phyloP scores from a whole-genome alignment of 2,329 filamentous ascomycete species.

The Claviceps capensis region DNA sequence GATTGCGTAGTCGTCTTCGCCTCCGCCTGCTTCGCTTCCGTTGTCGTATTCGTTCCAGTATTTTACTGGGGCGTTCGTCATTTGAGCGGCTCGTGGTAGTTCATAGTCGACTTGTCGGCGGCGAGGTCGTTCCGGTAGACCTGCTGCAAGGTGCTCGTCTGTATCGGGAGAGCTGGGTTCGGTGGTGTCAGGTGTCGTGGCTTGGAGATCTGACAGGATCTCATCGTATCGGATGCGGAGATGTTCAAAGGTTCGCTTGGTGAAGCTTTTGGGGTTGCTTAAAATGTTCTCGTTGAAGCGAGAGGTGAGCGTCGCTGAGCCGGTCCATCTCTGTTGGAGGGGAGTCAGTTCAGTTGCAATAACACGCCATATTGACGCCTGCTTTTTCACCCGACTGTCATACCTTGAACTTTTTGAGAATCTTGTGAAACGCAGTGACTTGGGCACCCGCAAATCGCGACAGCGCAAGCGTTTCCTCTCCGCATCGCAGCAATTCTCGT shows the following conservation, averaged over 20 bases:
- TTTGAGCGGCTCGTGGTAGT: constrained; percentile 16
- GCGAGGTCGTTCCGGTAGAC: constrained; percentile 1
- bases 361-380: background rate
- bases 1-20: constrained; percentile 53
- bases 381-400: background rate
- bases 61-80: constrained; percentile 18
- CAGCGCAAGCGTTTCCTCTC: constrained; percentile 57
- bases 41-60: constrained; percentile 88
- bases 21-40: constrained; percentile 52
- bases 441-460: constrained; percentile 63
- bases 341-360: background rate
- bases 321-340: constrained; percentile 60
- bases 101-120: constrained; percentile 15
- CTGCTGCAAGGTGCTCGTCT: constrained; percentile 11
- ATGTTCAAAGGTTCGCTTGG: constrained; percentile 47
- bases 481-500: constrained; percentile 40
- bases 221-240: constrained; percentile 37
- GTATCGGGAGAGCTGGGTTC: constrained; percentile 25
- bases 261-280: constrained; percentile 56
- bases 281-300: constrained; percentile 57
- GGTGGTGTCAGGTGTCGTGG: constrained; percentile 27
- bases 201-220: constrained; percentile 32
- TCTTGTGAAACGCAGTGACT: constrained; percentile 64
- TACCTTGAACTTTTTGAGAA: constrained; percentile 70
- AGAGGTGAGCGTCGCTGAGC: constrained; percentile 48